These are phyloP conservation scores for Knoxia roxburghii DNA, from an alignment of 257 asterid genomes.

Conservation along the genomic window DNA sequence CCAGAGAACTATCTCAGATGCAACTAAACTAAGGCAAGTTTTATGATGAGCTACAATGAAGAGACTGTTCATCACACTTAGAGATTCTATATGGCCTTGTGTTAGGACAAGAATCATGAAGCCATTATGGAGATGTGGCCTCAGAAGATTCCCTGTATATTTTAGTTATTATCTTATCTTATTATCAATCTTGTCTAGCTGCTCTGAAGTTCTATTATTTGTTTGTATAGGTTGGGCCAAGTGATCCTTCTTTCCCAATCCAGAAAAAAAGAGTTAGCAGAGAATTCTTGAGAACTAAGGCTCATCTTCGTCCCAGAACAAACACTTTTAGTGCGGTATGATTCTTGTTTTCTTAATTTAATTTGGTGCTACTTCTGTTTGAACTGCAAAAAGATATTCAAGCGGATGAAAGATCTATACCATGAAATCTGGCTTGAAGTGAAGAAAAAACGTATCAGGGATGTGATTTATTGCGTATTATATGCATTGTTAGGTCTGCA, in stretches of 20 bases:
- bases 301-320: constrained; percentile 98
- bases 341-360: constrained; percentile 13
- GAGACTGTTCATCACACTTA: not conserved
- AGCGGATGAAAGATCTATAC: too few species aligned
- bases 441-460: not conserved
- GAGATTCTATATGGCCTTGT: not conserved
- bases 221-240: constrained; percentile 59
- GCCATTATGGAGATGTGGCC: too few species aligned
- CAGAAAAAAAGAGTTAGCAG: constrained; percentile 95
- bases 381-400: too few species aligned
- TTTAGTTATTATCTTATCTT: not conserved
- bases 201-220: constrained; percentile 11
- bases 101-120: not conserved
- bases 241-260: constrained; percentile 90
- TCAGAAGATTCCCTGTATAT: too few species aligned
- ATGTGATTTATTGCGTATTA: too few species aligned
- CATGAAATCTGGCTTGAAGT: too few species aligned
- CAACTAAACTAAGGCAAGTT: not conserved
- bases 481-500: too few species aligned
- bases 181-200: constrained; percentile 7
- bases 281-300: constrained; percentile 94
- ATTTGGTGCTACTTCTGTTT: not conserved
- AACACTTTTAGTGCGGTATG: constrained; percentile 97
- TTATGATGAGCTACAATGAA: not conserved
- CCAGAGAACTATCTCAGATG: not conserved